phyloP scores from a whole-genome alignment of 192 early-diverging fungal species.

The Gamsiella multidivaricata region DNA sequence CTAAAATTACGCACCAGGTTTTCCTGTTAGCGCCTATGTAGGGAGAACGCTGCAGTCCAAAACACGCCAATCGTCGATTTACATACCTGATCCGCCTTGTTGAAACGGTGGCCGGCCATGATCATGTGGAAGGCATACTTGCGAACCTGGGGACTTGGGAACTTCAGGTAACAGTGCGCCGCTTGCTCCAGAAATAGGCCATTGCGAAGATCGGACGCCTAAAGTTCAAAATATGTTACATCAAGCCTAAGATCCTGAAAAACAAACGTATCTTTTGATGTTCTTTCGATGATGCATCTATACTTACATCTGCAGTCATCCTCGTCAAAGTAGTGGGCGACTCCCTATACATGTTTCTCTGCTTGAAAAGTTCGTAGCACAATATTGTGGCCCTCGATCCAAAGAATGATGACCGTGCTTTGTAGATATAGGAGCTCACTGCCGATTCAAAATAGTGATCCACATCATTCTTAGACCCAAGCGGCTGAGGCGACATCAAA shows the following conservation, averaged over 20 bases:
- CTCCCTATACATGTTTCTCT: slow-evolving; percentile 73
- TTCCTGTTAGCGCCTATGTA: no score
- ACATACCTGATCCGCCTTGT: slow-evolving; percentile 82
- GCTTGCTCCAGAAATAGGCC: slow-evolving; percentile 92
- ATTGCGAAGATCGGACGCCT: slow-evolving; percentile 81
- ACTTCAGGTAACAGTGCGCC: slow-evolving; percentile 79
- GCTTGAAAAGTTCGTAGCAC: slow-evolving; percentile 85
- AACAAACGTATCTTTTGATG: neutral
- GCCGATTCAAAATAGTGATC: slow-evolving; percentile 80
- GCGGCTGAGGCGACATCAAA: slow-evolving; percentile 70
- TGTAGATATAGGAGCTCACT: slow-evolving; percentile 75
- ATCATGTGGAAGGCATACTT: slow-evolving; percentile 93
- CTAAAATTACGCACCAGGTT: no score
- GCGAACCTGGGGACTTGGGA: slow-evolving; percentile 74
- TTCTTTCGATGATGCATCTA: neutral
- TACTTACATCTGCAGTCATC: slow-evolving; percentile 76
- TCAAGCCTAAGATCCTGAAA: no score
- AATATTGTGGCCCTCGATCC: slow-evolving; percentile 80
- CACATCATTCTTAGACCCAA: slow-evolving; percentile 58
- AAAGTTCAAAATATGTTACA: no score
- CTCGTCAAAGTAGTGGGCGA: slow-evolving; percentile 75
- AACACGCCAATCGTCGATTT: no score
- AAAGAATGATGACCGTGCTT: slow-evolving; percentile 67
- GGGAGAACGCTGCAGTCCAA: no score
- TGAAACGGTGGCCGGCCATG: slow-evolving; percentile 86